Percentiles rank a stretch among this genome's conserved stretches.
Evolutionary conservation across 805 yeast species (phyloP).

Genomic region (Metschnikowia dekortorum): DNA sequence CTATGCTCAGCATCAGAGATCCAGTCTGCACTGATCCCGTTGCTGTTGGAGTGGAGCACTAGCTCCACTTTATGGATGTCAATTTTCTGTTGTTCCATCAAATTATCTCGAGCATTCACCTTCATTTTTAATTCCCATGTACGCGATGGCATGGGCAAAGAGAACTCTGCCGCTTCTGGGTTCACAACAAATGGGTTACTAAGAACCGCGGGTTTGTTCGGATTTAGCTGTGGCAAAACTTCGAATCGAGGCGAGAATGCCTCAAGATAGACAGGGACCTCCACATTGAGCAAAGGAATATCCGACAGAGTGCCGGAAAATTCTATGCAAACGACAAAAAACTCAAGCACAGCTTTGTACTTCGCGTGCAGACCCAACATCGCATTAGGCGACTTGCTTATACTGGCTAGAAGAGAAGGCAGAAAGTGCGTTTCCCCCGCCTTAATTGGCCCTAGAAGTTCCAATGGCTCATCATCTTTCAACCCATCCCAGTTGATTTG

Average conservation of each 20-base stretch:
- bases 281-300: conserved; percentile 21
- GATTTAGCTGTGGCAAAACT: conserved; percentile 27
- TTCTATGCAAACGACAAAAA: conserved; percentile 24
- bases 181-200: conserved; percentile 34
- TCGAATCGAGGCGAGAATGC: conserved; percentile 22
- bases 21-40: conserved; percentile 23
- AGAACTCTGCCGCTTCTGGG: conserved; percentile 8
- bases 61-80: conserved; percentile 16
- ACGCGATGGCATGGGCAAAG: conserved; percentile 30
- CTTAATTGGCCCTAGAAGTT: conserved; percentile 16
- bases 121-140: conserved; percentile 25
- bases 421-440: conserved; percentile 4
- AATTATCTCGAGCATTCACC: conserved; percentile 3
- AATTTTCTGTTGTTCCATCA: conserved; percentile 12
- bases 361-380: conserved; percentile 6
- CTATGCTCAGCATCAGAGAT: conserved; percentile 3
- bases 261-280: conserved; percentile 21
- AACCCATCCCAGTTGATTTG: conserved; percentile 31
- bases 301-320: conserved; percentile 16
- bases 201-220: conserved; percentile 24
- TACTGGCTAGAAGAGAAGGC: conserved; percentile 20
- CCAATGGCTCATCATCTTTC: conserved; percentile 39
- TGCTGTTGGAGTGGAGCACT: conserved; percentile 22
- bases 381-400: conserved; percentile 21
- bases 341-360: conserved; percentile 17